Percentiles rank a stretch among this genome's conserved stretches.
phyloP scores from a whole-genome alignment of 495 filamentous ascomycete species.

The Hyaloscypha variabilis region DNA sequence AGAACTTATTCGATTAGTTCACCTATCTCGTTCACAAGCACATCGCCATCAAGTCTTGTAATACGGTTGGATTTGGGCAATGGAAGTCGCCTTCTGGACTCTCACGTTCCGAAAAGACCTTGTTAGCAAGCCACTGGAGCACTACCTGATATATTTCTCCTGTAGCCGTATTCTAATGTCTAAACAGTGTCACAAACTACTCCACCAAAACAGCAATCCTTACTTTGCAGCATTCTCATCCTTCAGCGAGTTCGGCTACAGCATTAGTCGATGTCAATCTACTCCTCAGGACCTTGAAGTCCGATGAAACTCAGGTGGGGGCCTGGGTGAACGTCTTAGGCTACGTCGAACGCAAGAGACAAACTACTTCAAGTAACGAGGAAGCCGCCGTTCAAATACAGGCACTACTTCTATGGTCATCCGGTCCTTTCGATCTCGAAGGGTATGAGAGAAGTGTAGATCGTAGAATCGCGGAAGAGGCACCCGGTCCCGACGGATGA shows the following conservation, averaged over 20 bases:
- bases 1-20: neutral
- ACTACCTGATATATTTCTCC: neutral
- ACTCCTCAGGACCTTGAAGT: conserved; percentile 63
- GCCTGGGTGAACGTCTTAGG: conserved; percentile 91
- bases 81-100: no score
- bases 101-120: no score
- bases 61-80: no score
- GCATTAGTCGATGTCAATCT: conserved; percentile 72
- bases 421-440: conserved; percentile 62
- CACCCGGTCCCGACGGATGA: conserved; percentile 10
- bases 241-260: conserved; percentile 42
- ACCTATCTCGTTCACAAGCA: no score
- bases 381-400: conserved; percentile 46
- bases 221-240: conserved; percentile 67
- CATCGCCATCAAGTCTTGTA: no score
- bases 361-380: neutral
- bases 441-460: conserved; percentile 59
- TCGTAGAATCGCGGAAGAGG: conserved; percentile 1
- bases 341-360: conserved; percentile 56
- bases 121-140: no score
- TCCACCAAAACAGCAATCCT: conserved; percentile 58
- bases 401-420: conserved; percentile 67
- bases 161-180: neutral
- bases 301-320: conserved; percentile 70
- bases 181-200: conserved; percentile 70